phyloP scores from a whole-genome alignment of 352 stramenopile species.

The Paralagenidium karlingii region DNA sequence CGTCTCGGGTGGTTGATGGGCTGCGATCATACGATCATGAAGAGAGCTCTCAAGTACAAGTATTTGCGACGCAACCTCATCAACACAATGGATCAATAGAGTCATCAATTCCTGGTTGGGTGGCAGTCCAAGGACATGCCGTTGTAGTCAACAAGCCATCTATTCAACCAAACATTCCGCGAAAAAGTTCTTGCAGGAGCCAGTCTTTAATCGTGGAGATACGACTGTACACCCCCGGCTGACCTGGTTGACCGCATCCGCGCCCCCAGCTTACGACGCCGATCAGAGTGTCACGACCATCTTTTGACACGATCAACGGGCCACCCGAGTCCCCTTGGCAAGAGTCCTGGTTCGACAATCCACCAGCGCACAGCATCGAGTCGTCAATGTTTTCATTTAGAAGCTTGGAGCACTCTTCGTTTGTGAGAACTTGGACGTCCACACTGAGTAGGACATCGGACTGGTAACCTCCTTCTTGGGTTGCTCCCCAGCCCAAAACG shows the following conservation, averaged over 20 bases:
- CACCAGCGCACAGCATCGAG: conserved; percentile 8
- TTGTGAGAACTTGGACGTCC: too few relatives aligned
- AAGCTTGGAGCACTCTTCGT: too few relatives aligned
- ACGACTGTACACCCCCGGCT: conserved; percentile 7
- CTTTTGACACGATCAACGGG: conserved; percentile 6
- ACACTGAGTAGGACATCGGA: too few relatives aligned
- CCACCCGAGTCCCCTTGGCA: conserved; percentile 17
- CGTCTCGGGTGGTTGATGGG: too few relatives aligned
- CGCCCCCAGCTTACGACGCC: conserved; percentile 13
- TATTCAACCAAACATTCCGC: too few relatives aligned
- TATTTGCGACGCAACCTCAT: too few relatives aligned
- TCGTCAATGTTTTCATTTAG: conserved; percentile 3
- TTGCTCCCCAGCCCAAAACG: neutral
- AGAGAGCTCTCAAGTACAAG: too few relatives aligned
- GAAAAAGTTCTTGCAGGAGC: conserved; percentile 3
- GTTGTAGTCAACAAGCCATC: too few relatives aligned
- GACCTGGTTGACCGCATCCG: conserved; percentile 5
- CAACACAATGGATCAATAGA: too few relatives aligned
- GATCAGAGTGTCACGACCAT: conserved; percentile 6
- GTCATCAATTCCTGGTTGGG: too few relatives aligned
- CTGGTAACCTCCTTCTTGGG: neutral
- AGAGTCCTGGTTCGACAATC: conserved; percentile 5
- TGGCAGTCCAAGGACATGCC: too few relatives aligned
- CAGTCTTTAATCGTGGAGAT: conserved; percentile 4
- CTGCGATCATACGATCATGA: too few relatives aligned